Base-by-base conservation (phyloP, 345 rosid genomes). In the Ceriops decandra region DNA sequence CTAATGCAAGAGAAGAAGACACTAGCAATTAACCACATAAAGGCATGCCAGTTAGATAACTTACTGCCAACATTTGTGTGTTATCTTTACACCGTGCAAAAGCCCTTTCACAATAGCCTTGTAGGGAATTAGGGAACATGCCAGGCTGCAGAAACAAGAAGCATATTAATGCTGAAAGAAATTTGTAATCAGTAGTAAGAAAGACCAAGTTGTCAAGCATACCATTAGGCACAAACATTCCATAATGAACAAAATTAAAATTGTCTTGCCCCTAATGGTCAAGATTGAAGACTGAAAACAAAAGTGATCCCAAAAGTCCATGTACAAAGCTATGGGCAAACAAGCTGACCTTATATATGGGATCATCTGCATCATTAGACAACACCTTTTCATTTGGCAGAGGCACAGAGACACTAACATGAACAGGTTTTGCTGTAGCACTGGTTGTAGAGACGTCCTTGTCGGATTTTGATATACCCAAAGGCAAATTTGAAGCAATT, bases 51-150 rank as follows among this genome's bases (percentile, higher is more conserved):
- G 46, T 11, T 10, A 38, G 15, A 38, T 38, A 38, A 38, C 26
- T 24, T 24, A 88, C 93, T 74, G 71, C 82, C 56, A 72, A 80
- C 36, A 54, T 67, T 79, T 88, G 88, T 67, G 82, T 77, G 47
- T 95, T 97, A 84, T 81, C 87, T 74, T 86, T 85, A 82, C 97
- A 90, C 51, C 86, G 92, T 74, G 85, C 80, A 72, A 95, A 74
- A 74, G 87, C 98, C 77, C 96, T 95, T 81, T 92, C 98, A 46
- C 90, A 98, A 78, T 88, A 95, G 67, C 85, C 88, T 49, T 87
- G 79, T 36, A 95, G 81, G 7, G 99, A 90, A 70, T 81, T 86
- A 0, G 97, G 99, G 74, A 92, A 85, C 67, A 66, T 58, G 51
- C 85, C 88, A 82, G 86, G 82, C 99, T 95, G 85, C 76, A 79